Evolutionary conservation across 768 basidiomycete genomes (phyloP).

Genomic region (Auriculariales sp.): DNA sequence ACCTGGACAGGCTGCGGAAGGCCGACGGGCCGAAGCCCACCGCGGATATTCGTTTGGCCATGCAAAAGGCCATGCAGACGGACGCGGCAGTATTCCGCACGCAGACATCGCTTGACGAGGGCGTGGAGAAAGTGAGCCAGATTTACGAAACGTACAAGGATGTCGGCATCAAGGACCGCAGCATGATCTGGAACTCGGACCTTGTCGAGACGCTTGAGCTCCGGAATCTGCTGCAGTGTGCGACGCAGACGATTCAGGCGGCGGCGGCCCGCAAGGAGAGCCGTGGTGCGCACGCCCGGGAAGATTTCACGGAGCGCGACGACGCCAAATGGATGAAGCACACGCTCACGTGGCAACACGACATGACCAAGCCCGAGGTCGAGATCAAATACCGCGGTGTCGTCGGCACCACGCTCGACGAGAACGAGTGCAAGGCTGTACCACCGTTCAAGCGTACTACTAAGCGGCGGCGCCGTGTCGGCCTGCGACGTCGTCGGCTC

Average conservation of each 20-base stretch:
- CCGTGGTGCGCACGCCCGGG: constrained; percentile 96
- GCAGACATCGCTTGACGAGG: constrained; percentile 78
- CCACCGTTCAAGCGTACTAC: constrained; percentile 96
- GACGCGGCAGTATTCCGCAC: constrained; percentile 98
- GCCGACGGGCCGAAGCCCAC: constrained; percentile 74
- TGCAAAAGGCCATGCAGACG: constrained; percentile 98
- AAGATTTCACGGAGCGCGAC: constrained; percentile 98
- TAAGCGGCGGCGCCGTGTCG: too few relatives aligned
- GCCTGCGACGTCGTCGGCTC: too few relatives aligned
- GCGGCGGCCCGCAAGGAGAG: constrained; percentile 93
- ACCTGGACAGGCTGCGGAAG: too few relatives aligned
- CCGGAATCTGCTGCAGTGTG: constrained; percentile 88
- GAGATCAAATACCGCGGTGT: constrained; percentile 82
- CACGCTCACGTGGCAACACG: constrained; percentile 84
- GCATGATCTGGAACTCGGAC: constrained; percentile 99
- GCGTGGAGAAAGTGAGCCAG: constrained; percentile 69
- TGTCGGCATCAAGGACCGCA: constrained; percentile 93
- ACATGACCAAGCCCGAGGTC: constrained; percentile 64
- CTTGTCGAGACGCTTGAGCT: constrained; percentile 95
- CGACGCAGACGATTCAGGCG: constrained; percentile 87
- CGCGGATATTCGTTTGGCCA: constrained; percentile 78
- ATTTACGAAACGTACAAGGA: constrained; percentile 85
- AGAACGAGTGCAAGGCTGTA: constrained; percentile 91
- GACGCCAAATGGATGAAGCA: constrained; percentile 89
- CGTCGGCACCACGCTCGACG: constrained; percentile 76